Evolutionary conservation across 768 basidiomycete species (phyloP), one percentile per base, ranked within the genome.

Genomic region (Clitopilus passeckerianus): DNA sequence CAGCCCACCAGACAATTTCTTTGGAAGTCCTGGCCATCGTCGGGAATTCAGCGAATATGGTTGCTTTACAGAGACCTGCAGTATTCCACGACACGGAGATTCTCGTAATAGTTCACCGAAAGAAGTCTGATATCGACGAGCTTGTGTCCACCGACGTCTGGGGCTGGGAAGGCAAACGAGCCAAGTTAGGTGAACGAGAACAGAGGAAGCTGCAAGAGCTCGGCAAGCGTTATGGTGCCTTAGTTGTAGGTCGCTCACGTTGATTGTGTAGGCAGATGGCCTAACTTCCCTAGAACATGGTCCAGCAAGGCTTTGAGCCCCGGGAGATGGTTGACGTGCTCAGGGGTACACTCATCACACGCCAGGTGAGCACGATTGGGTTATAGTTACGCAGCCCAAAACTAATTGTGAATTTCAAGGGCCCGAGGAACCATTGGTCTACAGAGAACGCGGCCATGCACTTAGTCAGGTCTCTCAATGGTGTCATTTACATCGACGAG

Each of bases 401-500:
- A 55, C 53, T 34, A 23, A 59, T 63, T 12, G 33, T 24, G 10
- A 57, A 9, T 50, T 30, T 9, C 23, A 93, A n/a, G 86, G 91
- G 91, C 18, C 74, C 80, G 27, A 81, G 91, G 53, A 77, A 77
- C 6, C 89, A 86, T 66, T 93, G 92, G 92, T 82, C 84, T 10
- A 68, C 81, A 0, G 91, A 92, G 54, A 93, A 93, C 63, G 91
- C 90, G 5, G 77, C 90, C 0, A 91, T 94, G 89, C 91, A 93
- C 60, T 74, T 86, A 53, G 78, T 92, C 34, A 81, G 90, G 57
- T 79, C 77, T 1, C 65, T 69, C 7, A 66, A 74, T 16, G 82
- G 81, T 2, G 71, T 81, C 12, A 71, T 88, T 27, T 74, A 81
- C 59, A 84, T 92, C 58, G 90, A 93, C 63, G 88, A 93, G 66